These are phyloP conservation scores for Sporothrix pseudoabietina DNA, from an alignment of 2,329 filamentous ascomycete species.

Conservation along the genomic window DNA sequence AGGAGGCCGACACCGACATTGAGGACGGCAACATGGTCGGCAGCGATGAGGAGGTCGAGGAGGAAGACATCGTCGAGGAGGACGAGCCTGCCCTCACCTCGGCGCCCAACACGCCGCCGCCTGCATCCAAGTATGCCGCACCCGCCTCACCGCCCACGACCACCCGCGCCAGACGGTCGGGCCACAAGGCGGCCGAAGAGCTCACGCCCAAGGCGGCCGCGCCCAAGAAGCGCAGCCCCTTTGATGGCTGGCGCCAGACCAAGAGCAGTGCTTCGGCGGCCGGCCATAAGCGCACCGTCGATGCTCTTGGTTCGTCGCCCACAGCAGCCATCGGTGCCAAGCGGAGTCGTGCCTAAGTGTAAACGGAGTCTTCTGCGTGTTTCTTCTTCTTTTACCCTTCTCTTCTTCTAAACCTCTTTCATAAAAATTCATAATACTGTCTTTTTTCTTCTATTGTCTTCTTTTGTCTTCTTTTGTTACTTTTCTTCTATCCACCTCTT, in stretches of 20 bases:
- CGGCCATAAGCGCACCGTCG: conserved; percentile 50
- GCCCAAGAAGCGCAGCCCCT: conserved; percentile 54
- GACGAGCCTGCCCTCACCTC: conserved; percentile 48
- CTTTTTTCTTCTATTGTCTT: conserved; percentile 16
- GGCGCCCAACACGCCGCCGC: conserved; percentile 52
- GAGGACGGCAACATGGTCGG: conserved; percentile 52
- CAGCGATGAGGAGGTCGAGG: conserved; percentile 61
- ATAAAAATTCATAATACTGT: neutral
- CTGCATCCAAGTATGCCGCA: conserved; percentile 52
- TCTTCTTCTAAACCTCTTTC: conserved; percentile 1
- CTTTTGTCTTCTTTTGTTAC: conserved; percentile 8
- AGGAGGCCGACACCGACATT: conserved; percentile 62
- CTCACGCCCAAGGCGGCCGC: conserved; percentile 42
- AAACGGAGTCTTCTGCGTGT: neutral
- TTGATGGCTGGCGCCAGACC: conserved; percentile 68
- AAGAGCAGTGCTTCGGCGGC: conserved; percentile 51
- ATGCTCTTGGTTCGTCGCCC: conserved; percentile 39
- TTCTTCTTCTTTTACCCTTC: conserved; percentile 8
- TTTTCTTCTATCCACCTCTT: conserved; percentile 14
- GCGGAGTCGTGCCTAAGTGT: conserved; percentile 39
- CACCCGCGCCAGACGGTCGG: conserved; percentile 59
- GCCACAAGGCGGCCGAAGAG: conserved; percentile 52
- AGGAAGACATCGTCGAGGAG: conserved; percentile 40
- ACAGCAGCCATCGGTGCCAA: conserved; percentile 43
- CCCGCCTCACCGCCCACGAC: conserved; percentile 66